Percentiles rank a stretch among this genome's conserved stretches.
Evolutionary conservation across 306 rosid genomes (phyloP).

Genomic region (Vicia faba): DNA sequence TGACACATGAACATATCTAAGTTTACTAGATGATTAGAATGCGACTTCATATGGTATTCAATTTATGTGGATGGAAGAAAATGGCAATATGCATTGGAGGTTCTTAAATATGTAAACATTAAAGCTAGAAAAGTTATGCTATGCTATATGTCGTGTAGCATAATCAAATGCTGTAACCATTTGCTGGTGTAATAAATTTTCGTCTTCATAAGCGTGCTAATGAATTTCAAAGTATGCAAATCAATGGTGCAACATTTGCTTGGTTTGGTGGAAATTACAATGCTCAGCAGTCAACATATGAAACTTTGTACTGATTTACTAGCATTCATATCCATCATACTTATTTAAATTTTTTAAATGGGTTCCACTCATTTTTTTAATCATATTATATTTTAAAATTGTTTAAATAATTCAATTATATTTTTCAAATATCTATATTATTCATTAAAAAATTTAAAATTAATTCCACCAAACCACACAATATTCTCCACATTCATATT

Average conservation of each 20-base stretch:
- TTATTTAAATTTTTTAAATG: too few species aligned
- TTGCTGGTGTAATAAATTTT: slow-evolving; percentile 30
- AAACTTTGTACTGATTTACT: not conserved
- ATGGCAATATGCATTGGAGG: slow-evolving; percentile 31
- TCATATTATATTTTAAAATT: too few species aligned
- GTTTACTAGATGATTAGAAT: slow-evolving; percentile 25
- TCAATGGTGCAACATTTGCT: slow-evolving; percentile 18
- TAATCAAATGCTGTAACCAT: slow-evolving; percentile 24
- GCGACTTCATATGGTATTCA: not conserved
- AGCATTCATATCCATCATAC: too few species aligned
- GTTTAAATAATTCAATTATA: too few species aligned
- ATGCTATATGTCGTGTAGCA: not conserved
- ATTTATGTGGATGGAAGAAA: slow-evolving; percentile 29
- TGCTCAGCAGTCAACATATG: not conserved
- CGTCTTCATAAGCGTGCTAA: slow-evolving; percentile 36
- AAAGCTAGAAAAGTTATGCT: slow-evolving; percentile 31
- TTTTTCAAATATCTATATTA: too few species aligned
- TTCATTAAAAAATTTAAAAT: too few species aligned
- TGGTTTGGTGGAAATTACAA: slow-evolving; percentile 24
- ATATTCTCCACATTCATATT: too few species aligned
- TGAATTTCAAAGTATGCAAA: slow-evolving; percentile 29
- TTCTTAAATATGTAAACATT: slow-evolving; percentile 42
- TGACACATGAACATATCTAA: slow-evolving; percentile 27
- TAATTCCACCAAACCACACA: too few species aligned
- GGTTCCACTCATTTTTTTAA: too few species aligned